A percentile compares a stretch with the other conserved stretches of the same genome.
Conservation (phyloP, 2,329 filamentous ascomycete species). For the Calonectria hongkongensis region DNA sequence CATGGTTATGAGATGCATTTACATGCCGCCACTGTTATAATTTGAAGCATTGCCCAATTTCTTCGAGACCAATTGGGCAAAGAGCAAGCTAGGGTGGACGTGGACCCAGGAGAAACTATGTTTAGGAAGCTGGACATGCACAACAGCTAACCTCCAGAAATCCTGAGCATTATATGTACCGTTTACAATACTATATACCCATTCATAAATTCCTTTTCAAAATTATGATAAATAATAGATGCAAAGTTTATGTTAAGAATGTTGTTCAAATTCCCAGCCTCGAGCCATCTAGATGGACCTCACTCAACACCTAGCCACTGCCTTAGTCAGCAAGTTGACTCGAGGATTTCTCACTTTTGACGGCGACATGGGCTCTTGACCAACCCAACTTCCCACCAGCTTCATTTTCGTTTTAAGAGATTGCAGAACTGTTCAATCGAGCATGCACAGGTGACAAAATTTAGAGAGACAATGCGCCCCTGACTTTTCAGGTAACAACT, state of each 20-base stretch:
- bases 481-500: neutral
- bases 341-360: slow-evolving; percentile 28
- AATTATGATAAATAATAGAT: slow-evolving; percentile 32
- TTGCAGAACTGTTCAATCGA: neutral
- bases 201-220: slow-evolving; percentile 13
- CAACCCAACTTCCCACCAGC: slow-evolving; percentile 5
- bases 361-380: neutral
- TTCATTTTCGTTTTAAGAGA: slow-evolving; percentile 4
- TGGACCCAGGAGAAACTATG: neutral
- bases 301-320: neutral
- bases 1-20: neutral
- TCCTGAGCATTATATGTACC: neutral
- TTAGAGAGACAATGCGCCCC: neutral
- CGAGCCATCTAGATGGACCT: neutral
- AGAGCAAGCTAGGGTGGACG: neutral
- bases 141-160: neutral
- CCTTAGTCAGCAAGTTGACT: slow-evolving; percentile 34
- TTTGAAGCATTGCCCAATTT: neutral
- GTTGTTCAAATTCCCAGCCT: neutral
- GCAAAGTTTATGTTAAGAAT: neutral
- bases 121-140: neutral
- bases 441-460: neutral
- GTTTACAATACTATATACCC: slow-evolving; percentile 27
- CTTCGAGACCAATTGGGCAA: neutral
- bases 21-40: neutral